Evolutionary conservation across 108 stramenopile species (phyloP).

Genomic region (Parmales sp.): DNA sequence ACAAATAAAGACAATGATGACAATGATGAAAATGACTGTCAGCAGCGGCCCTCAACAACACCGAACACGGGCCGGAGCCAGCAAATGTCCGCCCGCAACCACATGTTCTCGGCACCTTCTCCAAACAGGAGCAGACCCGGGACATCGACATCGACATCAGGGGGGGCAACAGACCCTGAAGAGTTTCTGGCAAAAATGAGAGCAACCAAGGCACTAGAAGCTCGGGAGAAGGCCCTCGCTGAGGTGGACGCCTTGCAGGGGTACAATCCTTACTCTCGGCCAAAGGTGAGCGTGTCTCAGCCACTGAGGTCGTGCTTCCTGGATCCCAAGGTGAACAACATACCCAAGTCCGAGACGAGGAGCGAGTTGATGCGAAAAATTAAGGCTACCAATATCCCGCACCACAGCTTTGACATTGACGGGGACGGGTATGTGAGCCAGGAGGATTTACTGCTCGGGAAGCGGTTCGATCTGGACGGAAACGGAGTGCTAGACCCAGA

Average conservation of each 20-base stretch:
- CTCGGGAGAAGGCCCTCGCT: not conserved
- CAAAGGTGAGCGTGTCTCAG: conserved; percentile 16
- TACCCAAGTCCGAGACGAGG: conserved; percentile 21
- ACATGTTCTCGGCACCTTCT: too few relatives aligned
- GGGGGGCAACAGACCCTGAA: too few relatives aligned
- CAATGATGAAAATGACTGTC: too few relatives aligned
- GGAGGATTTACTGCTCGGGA: conserved; percentile 29
- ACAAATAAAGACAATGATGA: too few relatives aligned
- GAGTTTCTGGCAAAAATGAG: not conserved
- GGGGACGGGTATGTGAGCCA: conserved; percentile 31
- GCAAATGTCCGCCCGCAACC: too few relatives aligned
- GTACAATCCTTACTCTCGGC: conserved; percentile 13
- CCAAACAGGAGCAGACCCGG: too few relatives aligned
- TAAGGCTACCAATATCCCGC: conserved; percentile 28
- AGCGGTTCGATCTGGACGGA: conserved; percentile 29
- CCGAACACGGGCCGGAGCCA: too few relatives aligned
- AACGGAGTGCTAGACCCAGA: conserved; percentile 27
- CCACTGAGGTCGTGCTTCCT: conserved; percentile 27
- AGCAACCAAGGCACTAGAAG: not conserved
- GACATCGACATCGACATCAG: too few relatives aligned
- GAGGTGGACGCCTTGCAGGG: not conserved
- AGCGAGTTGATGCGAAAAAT: conserved; percentile 23
- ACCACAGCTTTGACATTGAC: conserved; percentile 28
- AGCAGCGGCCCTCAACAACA: too few relatives aligned
- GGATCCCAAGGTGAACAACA: conserved; percentile 33